These are phyloP conservation scores for Globisporangium paddicum DNA, from an alignment of 352 stramenopile species.

Conservation along the genomic window DNA sequence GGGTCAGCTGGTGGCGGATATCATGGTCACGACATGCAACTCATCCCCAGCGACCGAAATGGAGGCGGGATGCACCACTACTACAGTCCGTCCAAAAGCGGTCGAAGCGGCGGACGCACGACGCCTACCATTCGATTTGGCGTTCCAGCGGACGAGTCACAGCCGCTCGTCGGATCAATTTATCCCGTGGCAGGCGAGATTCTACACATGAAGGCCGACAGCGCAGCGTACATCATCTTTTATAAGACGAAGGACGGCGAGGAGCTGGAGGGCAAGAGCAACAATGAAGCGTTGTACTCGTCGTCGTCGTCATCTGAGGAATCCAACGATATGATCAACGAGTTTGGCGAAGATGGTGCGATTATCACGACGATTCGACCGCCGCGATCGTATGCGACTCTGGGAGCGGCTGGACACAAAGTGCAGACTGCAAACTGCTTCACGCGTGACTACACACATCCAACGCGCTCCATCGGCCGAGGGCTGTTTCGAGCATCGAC, in stretches of 20 bases:
- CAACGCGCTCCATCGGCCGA: conserved; percentile 71
- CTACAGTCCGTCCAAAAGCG: conserved; percentile 31
- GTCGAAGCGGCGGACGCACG: conserved; percentile 36
- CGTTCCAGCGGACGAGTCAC: conserved; percentile 48
- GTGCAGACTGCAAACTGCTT: conserved; percentile 87
- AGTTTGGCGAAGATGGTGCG: conserved; percentile 33
- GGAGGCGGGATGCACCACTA: conserved; percentile 10
- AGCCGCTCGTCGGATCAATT: conserved; percentile 60
- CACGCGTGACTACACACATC: conserved; percentile 71
- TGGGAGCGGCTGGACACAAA: conserved; percentile 81
- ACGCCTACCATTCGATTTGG: conserved; percentile 59
- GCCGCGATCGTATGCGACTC: conserved; percentile 71
- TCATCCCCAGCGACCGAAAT: conserved; percentile 7
- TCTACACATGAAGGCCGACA: conserved; percentile 64
- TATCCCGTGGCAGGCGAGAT: conserved; percentile 72
- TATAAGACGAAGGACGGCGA: conserved; percentile 60
- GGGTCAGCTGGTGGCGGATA: conserved; percentile 30
- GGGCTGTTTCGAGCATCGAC: conserved; percentile 80
- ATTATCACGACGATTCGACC: conserved; percentile 18
- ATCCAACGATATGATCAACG: conserved; percentile 23
- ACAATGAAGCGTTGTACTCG: conserved; percentile 31
- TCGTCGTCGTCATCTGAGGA: conserved; percentile 51
- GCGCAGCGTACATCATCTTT: conserved; percentile 85
- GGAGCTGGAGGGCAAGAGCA: conserved; percentile 28
- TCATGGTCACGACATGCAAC: conserved; percentile 17